phyloP scores from a whole-genome alignment of 108 stramenopile species.

The Pseudonitzschia multistriata region DNA sequence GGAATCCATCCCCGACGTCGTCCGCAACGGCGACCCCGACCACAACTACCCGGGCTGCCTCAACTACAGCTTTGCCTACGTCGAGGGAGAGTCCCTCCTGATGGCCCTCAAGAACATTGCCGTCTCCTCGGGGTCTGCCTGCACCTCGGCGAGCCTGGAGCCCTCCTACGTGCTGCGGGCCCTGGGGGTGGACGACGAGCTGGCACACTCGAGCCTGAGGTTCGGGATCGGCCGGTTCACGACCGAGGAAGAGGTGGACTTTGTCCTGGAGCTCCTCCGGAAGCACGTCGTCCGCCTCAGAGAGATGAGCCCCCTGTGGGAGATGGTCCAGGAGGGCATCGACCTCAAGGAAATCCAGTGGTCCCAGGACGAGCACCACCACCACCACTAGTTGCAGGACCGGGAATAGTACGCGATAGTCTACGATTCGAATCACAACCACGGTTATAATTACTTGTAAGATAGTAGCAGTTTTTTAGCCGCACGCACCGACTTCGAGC shows the following conservation, averaged over 20 bases:
- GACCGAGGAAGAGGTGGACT: constrained; percentile 94
- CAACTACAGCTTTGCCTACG: constrained; percentile 98
- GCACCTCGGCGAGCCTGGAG: constrained; percentile 97
- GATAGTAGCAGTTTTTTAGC: too few relatives aligned
- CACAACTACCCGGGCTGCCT: constrained; percentile 92
- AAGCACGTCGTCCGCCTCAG: constrained; percentile 92
- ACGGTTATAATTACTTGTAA: too few relatives aligned
- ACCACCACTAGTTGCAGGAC: constrained; percentile 3
- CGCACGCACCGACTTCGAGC: too few relatives aligned
- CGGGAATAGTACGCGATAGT: not conserved
- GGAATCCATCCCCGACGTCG: constrained; percentile 81
- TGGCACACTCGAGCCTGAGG: constrained; percentile 95
- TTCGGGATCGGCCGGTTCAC: constrained; percentile 98
- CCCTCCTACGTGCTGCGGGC: constrained; percentile 98
- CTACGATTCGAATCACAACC: not conserved
- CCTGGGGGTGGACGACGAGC: constrained; percentile 97
- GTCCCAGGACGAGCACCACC: constrained; percentile 92
- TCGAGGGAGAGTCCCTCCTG: constrained; percentile 96
- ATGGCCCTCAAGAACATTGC: constrained; percentile 99
- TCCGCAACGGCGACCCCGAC: constrained; percentile 90
- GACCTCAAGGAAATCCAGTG: constrained; percentile 97
- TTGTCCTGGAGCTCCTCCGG: constrained; percentile 90
- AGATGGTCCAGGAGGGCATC: constrained; percentile 99
- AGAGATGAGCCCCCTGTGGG: constrained; percentile 99
- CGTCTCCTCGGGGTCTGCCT: constrained; percentile 95